Base-by-base conservation (phyloP, 352 stramenopile genomes). In the Pythium periplocum region DNA sequence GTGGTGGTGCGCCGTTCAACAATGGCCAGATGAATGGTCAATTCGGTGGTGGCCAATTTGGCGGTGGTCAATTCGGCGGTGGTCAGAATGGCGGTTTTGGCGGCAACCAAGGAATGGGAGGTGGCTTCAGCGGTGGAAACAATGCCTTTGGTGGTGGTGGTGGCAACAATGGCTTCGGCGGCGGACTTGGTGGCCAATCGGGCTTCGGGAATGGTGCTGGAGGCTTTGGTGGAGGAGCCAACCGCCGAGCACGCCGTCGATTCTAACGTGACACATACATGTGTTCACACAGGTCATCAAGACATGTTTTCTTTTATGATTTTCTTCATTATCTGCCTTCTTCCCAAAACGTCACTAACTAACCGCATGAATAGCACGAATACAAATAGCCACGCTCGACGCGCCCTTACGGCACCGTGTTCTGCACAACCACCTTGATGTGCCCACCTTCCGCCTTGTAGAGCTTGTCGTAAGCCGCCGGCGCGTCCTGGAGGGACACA, bases 341-440 rank as follows among this genome's bases (percentile, higher is more conserved):
- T 26, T 26, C 17, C 17, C 17, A 26, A 26, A 26, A 26, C 17
- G 17, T 26, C 17, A 26, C 17, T 26, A 26, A 26, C 17, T 26
- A 26, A 26, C 17, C 17, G 17, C 17, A 26, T 26, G 17, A 26
- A 26, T 26, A 0, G 17, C 17, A 26, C 17, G 17, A 26, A 26
- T 26, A 26, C 17, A 26, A 26, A 26, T 26, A 26, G 17, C 17
- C 0, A 26, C 17, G 17, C 17, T 26, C 17, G 17, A 17, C 31
- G 3, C 8, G 9, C 31, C 42, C 6, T 4, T 39, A 63, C 45
- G 51, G 57, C 39, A 59, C 43, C 1, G 45, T 36, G 35, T 50
- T 53, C 40, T 55, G 51, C 34, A 64, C 39, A 45, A 74, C 35
- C 45, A 75, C 69, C 57, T 78, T 78, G 39, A 78, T 48, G 42